Evolutionary conservation across 495 filamentous ascomycete species (phyloP), one percentile per base, ranked within the genome.

Genomic region (Aspergillus nidulans): DNA sequence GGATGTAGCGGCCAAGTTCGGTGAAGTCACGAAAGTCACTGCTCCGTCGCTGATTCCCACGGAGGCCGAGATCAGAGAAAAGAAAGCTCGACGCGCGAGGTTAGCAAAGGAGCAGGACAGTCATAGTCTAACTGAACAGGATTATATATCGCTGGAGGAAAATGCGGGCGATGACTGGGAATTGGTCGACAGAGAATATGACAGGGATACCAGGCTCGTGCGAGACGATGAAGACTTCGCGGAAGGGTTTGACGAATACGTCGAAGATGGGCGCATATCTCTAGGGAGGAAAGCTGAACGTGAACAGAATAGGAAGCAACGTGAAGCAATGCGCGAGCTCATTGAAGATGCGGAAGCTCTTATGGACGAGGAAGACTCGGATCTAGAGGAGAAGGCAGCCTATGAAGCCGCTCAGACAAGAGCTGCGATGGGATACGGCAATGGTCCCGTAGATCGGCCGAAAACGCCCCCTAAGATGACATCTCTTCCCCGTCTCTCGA

Each of bases 201-300:
- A 72, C 3, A 53, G 50, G 36, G 84, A 91, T 49, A 88, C 86
- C 8, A 78, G 94, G n/a, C 79, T 97, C 8, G 79, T 90, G 4
- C 78, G 79, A 23, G 91, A 96, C 49, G 92, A 97, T 63, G 94
- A 97, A 64, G 90, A 96, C 64, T 82, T 97, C n/a, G 86, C 85
- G 26, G 94, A 98, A 72, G 91, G 91, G 3, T 96, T 95, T 65
- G 92, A 95, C 49, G 90, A 96, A 54, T 96, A 88, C 59, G 86
- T 92, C 15, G 87, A 91, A 18, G 92, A 96, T 64, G 91, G 87
- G 15, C 81, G 81, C 25, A 82, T 96, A 10, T 79, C 89, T 2
- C 78, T 97, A 0, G 89, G 91, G 38, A 82, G 78, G 60, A 86
- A 86, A 55, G 90, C 91, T 4, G 89, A 95, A 71, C 79, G 82